These are phyloP conservation scores for Phycomyces nitens DNA, from an alignment of 192 early-diverging fungal species.

Conservation along the genomic window DNA sequence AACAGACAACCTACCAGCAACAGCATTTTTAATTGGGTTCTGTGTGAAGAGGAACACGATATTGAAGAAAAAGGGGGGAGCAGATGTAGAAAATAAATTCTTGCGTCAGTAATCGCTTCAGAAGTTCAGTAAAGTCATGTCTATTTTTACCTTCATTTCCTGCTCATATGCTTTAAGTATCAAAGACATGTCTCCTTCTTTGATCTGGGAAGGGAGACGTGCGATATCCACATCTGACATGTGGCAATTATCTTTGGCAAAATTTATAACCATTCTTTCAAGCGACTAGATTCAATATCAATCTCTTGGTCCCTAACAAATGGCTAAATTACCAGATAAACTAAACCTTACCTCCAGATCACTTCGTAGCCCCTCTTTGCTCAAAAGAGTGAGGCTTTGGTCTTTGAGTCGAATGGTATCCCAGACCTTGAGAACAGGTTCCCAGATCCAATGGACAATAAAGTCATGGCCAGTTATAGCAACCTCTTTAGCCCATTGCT, in stretches of 20 bases:
- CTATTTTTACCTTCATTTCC: conserved; percentile 59
- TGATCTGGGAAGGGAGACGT: conserved; percentile 51
- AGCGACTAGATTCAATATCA: conserved; percentile 51
- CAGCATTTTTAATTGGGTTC: conserved; percentile 45
- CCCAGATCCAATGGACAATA: conserved; percentile 72
- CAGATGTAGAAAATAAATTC: too few relatives aligned
- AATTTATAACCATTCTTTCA: conserved; percentile 86
- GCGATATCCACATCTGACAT: conserved; percentile 51
- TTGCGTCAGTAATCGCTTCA: background rate
- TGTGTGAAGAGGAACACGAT: conserved; percentile 11
- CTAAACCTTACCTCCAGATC: conserved; percentile 78
- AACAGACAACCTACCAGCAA: conserved; percentile 21
- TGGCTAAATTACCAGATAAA: too few relatives aligned
- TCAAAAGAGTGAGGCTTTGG: conserved; percentile 68
- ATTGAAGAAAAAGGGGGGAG: background rate
- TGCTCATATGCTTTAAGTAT: conserved; percentile 77
- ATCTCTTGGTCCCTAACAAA: too few relatives aligned
- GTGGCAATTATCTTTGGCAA: conserved; percentile 52
- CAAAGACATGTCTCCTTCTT: conserved; percentile 76
- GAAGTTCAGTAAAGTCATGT: background rate
- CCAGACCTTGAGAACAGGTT: conserved; percentile 68
- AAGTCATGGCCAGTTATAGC: conserved; percentile 61
- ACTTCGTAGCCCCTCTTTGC: conserved; percentile 68
- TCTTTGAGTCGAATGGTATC: conserved; percentile 81
- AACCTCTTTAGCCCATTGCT: conserved; percentile 44